These are phyloP conservation scores for Trametes cingulata DNA, from an alignment of 768 basidiomycete species.

Conservation along the genomic window DNA sequence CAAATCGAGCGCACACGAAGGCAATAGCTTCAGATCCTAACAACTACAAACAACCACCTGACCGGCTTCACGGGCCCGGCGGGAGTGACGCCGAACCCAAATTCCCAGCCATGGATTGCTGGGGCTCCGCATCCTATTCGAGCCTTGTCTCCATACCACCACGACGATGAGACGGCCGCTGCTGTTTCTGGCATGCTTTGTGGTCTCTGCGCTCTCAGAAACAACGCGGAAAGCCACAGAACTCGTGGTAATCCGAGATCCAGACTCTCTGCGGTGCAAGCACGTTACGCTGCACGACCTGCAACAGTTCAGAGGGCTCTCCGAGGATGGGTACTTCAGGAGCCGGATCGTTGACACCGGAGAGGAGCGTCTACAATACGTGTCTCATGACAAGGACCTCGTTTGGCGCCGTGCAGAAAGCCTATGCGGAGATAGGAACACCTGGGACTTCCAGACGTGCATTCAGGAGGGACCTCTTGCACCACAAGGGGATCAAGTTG, in stretches of 20 bases:
- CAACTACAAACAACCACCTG: no score
- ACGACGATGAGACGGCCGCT: no score
- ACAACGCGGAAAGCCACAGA: slow-evolving; percentile 18
- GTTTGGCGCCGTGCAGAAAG: slow-evolving; percentile 10
- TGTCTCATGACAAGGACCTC: slow-evolving; percentile 2
- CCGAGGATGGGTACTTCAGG: neutral
- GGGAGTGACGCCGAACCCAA: no score
- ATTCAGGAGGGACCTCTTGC: neutral
- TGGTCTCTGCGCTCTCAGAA: neutral
- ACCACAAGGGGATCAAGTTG: neutral
- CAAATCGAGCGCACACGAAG: neutral
- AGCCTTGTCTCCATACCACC: no score
- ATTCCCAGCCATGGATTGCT: no score
- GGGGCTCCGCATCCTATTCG: no score
- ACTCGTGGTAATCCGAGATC: slow-evolving; percentile 23
- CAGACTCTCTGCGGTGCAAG: slow-evolving; percentile 15
- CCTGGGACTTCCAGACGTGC: slow-evolving; percentile 2
- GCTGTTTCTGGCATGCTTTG: neutral
- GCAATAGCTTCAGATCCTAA: neutral
- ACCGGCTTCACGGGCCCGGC: no score
- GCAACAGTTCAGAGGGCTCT: slow-evolving; percentile 18
- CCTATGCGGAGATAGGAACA: neutral
- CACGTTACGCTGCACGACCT: slow-evolving; percentile 17
- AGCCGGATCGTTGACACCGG: slow-evolving; percentile 1
- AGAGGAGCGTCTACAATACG: slow-evolving; percentile 21